Evolutionary conservation across 2,329 filamentous ascomycete genomes (phyloP), one percentile per base, ranked within the genome.

Genomic region (Trichoderma hamatum): DNA sequence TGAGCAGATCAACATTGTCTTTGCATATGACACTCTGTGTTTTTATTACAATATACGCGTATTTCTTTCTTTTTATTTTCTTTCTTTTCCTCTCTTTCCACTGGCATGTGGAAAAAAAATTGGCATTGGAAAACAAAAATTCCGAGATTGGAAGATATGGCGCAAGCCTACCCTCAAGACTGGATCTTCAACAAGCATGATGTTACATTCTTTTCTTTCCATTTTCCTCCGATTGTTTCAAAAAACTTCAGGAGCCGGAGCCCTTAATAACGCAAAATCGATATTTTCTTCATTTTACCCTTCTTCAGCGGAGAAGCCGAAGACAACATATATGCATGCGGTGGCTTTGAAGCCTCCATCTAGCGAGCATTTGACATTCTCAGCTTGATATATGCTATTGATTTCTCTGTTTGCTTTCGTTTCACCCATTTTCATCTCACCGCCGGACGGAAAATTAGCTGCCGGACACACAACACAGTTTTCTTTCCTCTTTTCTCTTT

Each of bases 1-100:
- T 6, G 84, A 87, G 58, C 80, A 84, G 21, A 79, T 84, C 60
- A 83, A 82, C 30, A 86, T 83, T 73, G 81, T 86, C 67, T 87
- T 74, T 74, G 36, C 39, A 62, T 32, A 28, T 36, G 24, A 24
- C n/a, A 3, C 39, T 10, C 14, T 26, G 36, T 59, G 21, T 30
- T 28, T 59, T 43, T 24, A 30, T 26, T 28, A 21, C 60, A 32
- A 26, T 51, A 49, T 52, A 13, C 24, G n/a, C 39, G 13, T 56
- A 10, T 46, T 2, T 34, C 26, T 60, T 56, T 30, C 24, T 34
- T 56, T 32, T 24, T 21, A 24, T 54, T 19, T 14, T 39, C 11
- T 46, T 55, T 62, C 34, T 43, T 26, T 39, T 54, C 21, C 63
- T 69, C 16, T 43, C 66, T 62, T 68, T 34, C 58, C 14, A 34